phyloP scores from a whole-genome alignment of 192 early-diverging fungal genomes.

The Chytriomyces sp. region DNA sequence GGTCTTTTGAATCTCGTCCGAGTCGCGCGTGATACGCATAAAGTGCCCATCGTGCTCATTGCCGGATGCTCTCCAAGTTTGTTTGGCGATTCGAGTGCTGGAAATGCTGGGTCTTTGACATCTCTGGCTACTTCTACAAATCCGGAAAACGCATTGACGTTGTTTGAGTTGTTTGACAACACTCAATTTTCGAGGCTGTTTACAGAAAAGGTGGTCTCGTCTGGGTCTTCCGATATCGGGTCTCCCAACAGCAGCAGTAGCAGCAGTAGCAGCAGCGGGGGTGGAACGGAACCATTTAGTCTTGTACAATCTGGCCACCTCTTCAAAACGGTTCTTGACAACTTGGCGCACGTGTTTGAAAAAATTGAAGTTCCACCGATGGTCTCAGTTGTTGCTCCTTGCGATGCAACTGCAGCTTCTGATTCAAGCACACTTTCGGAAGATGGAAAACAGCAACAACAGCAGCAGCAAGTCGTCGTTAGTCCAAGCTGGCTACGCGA shows the following conservation, averaged over 20 bases:
- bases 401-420: neutral
- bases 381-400: neutral
- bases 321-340: slow-evolving; percentile 46
- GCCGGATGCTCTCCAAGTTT: slow-evolving; percentile 44
- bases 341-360: slow-evolving; percentile 47
- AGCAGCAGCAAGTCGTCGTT: neutral
- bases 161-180: slow-evolving; percentile 10
- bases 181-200: neutral
- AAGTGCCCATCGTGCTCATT: slow-evolving; percentile 43
- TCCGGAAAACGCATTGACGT: neutral
- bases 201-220: neutral
- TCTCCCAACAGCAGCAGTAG: neutral
- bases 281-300: neutral
- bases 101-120: neutral
- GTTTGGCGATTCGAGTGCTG: neutral
- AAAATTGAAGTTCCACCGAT: slow-evolving; percentile 52
- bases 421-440: neutral
- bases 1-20: slow-evolving; percentile 40
- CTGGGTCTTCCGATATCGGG: slow-evolving; percentile 9
- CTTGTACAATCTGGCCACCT: slow-evolving; percentile 21
- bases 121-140: neutral
- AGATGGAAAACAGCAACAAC: neutral
- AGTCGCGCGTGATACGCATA: slow-evolving; percentile 1
- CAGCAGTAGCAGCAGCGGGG: neutral
- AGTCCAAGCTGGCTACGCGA: slow-evolving; percentile 32